Conservation (phyloP, 352 stramenopile species). For the Achlya hypogyna region DNA sequence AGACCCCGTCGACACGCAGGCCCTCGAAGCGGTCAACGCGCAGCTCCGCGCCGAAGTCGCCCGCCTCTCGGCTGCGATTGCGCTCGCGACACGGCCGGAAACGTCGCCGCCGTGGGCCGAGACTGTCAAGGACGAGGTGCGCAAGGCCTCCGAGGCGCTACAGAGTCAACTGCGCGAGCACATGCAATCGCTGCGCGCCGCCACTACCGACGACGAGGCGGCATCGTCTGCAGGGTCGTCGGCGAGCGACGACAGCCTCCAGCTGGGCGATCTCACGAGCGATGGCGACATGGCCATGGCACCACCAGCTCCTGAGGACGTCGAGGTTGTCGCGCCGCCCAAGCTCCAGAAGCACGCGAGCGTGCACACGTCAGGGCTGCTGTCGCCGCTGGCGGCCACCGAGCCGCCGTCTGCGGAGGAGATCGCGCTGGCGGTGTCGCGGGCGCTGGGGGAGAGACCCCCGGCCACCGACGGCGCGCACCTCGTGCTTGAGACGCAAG, state of each 20-base stretch:
- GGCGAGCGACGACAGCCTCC: neutral
- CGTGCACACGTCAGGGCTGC: neutral
- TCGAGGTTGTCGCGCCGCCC: neutral
- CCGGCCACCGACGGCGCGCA: neutral
- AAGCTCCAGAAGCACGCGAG: neutral
- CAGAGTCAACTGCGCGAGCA: neutral
- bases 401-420: slow-evolving; percentile 12
- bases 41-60: neutral
- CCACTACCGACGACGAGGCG: neutral
- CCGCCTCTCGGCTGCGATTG: neutral
- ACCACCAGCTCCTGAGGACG: neutral
- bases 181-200: neutral
- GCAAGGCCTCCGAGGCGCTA: neutral
- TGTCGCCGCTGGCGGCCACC: neutral
- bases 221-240: too few species aligned
- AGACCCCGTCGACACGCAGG: too few species aligned
- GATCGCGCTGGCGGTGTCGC: slow-evolving; percentile 24
- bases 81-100: neutral
- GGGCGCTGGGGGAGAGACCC: slow-evolving; percentile 23
- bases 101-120: neutral
- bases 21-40: neutral
- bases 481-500: slow-evolving; percentile 41
- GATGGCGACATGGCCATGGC: neutral
- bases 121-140: neutral
- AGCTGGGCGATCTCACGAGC: neutral